Conservation (phyloP, 352 stramenopile genomes). For the Globisporangium alternatum region DNA sequence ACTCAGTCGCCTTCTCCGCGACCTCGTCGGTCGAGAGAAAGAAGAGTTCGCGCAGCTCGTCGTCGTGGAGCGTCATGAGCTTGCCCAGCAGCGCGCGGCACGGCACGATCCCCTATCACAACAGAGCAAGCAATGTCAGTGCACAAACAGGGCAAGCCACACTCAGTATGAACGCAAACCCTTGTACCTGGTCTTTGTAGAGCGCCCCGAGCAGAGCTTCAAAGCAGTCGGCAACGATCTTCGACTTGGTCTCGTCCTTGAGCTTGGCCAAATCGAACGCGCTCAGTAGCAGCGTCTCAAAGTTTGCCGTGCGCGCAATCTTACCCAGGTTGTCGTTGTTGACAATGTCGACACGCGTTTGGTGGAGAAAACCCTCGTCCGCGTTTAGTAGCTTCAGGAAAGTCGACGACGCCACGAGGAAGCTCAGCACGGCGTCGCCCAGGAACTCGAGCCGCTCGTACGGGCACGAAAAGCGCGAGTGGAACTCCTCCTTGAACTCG, state of each 20-base stretch:
- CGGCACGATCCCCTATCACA: conserved; percentile 44
- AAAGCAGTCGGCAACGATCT: conserved; percentile 83
- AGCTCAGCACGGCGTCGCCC: conserved; percentile 79
- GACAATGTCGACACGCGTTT: conserved; percentile 68
- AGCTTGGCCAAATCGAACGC: conserved; percentile 65
- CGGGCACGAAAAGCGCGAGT: conserved; percentile 71
- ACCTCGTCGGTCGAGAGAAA: conserved; percentile 63
- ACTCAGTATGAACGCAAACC: not conserved
- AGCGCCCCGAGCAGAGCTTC: conserved; percentile 78
- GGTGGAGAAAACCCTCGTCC: conserved; percentile 63
- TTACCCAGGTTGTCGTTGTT: conserved; percentile 79
- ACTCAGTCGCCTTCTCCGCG: conserved; percentile 32
- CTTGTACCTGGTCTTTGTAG: conserved; percentile 67
- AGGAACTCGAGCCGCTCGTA: conserved; percentile 87
- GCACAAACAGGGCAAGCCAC: not conserved
- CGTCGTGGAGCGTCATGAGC: conserved; percentile 55
- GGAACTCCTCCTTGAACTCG: conserved; percentile 77
- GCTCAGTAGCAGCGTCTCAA: conserved; percentile 68
- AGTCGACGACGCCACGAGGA: conserved; percentile 73
- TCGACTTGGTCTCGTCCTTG: conserved; percentile 48
- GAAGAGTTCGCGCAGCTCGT: conserved; percentile 52
- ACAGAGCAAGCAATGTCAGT: not conserved
- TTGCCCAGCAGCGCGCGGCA: conserved; percentile 61
- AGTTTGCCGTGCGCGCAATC: conserved; percentile 70
- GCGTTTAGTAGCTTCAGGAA: conserved; percentile 78